Base-by-base conservation (phyloP, 1,139 yeast species). In the Suhomyces chickasaworum region DNA sequence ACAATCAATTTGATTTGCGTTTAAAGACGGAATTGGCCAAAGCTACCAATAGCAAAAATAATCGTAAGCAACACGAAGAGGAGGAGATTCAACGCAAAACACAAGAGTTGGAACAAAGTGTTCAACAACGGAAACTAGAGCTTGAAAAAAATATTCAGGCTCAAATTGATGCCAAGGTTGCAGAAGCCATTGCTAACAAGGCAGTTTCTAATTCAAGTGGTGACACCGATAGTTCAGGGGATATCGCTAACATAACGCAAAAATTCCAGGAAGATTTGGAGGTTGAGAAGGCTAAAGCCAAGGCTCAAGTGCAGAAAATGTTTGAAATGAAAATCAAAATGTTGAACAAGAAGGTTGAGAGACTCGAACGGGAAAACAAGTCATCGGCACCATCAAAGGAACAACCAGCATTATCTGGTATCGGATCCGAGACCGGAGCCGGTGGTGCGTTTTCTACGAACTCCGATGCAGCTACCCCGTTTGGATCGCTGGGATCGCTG, bases 261-360 rank as follows among this genome's bases (percentile, higher is more conserved):
- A 67, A 60, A 4, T 67, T 70, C 44, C 61, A 61, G 21, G 49
- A 56, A 23, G 65, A 64, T 45, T 55, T 75, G 44, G 68, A 65
- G 20, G 60, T 59, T 9, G 77, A 70, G 41, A 64, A 65, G 53
- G 59, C 53, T 13, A 62, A 61, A 27, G 62, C 65, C 7, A 65
- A 63, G 46, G 56, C 61, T 45, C 67, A 66, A 43, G 66, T 69
- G 23, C 75, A 71, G 45, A 75, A 74, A 60, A 65, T 69, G 48
- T 69, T 64, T 48, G 77, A 73, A 46, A 61, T 73, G 49, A 72
- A 71, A 53, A 61, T 74, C 53, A 69, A 68, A 47, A 72, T 70
- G 70, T 66, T 75, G 59, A 74, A 66, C 54, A 68, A 76, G 53
- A 74, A 71, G 56, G 60, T 71, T 20, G 78, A 73, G 37, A 66